Evolutionary conservation across 179 eudicot species (phyloP).

Genomic region (Spergularia azorica): DNA sequence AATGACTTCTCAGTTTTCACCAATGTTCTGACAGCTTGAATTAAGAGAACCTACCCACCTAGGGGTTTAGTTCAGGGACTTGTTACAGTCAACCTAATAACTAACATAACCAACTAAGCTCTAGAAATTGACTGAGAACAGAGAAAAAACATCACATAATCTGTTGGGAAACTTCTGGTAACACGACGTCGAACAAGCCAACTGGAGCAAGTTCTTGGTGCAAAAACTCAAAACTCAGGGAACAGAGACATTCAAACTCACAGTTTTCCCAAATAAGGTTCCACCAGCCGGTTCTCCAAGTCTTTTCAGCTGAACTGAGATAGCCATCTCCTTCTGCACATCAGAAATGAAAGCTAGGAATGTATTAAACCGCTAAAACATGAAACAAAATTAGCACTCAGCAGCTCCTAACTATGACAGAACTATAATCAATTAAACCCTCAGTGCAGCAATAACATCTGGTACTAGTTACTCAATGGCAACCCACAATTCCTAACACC

Average conservation of each 20-base stretch:
- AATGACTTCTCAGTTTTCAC: too few relatives aligned
- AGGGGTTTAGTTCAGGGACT: too few relatives aligned
- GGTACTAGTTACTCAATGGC: not conserved
- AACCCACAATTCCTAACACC: not conserved
- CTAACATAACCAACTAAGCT: too few relatives aligned
- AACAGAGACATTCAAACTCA: constrained; percentile 28
- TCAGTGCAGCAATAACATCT: not conserved
- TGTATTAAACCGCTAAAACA: not conserved
- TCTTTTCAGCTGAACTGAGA: constrained; percentile 49
- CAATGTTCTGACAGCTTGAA: too few relatives aligned
- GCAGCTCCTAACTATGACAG: not conserved
- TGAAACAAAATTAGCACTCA: not conserved
- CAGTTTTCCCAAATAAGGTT: constrained; percentile 77
- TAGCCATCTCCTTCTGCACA: constrained; percentile 68
- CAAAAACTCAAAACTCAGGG: not conserved
- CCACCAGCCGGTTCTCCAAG: constrained; percentile 80
- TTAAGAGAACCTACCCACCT: too few relatives aligned
- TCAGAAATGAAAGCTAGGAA: not conserved
- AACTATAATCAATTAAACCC: not conserved
- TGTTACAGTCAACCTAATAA: too few relatives aligned
- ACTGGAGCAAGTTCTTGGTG: not conserved
- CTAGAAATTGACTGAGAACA: not conserved
- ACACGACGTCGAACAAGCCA: not conserved
- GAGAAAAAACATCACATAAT: too few relatives aligned
- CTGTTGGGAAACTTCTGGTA: not conserved